These are phyloP conservation scores for Excoecaria cochinchinensis DNA, from an alignment of 345 rosid genomes.

Conservation along the genomic window DNA sequence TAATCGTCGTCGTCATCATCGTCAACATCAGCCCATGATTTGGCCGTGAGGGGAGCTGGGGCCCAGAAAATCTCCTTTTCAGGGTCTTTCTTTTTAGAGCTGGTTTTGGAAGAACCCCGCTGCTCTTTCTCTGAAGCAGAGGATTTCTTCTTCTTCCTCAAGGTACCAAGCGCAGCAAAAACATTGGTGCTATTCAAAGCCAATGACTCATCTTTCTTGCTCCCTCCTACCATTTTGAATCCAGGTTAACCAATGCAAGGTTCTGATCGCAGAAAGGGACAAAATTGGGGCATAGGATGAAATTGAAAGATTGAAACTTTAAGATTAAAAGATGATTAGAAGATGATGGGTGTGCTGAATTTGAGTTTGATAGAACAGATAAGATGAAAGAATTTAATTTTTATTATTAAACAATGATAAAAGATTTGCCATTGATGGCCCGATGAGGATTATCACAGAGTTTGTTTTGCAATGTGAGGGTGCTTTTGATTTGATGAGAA, in stretches of 20 bases:
- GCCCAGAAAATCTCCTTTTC: conserved; percentile 36
- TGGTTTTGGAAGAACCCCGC: conserved; percentile 18
- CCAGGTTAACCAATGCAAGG: background rate
- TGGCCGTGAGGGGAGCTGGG: conserved; percentile 34
- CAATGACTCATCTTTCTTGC: conserved; percentile 38
- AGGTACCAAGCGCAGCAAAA: conserved; percentile 47
- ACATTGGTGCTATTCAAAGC: conserved; percentile 42
- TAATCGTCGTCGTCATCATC: conserved; percentile 48
- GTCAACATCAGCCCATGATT: conserved; percentile 48
- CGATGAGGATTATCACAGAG: too few species aligned
- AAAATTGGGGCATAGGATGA: too few species aligned
- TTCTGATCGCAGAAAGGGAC: too few species aligned
- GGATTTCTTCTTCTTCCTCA: conserved; percentile 59
- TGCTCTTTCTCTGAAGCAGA: conserved; percentile 21
- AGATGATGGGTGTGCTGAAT: too few species aligned
- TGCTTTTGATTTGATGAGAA: too few species aligned
- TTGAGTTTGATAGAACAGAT: too few species aligned
- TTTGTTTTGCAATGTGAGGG: too few species aligned
- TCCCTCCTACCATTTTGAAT: conserved; percentile 38
- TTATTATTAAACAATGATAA: too few species aligned
- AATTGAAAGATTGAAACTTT: too few species aligned
- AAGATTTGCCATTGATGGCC: too few species aligned
- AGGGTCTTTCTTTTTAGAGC: conserved; percentile 16
- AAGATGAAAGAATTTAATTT: too few species aligned
- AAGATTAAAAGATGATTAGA: too few species aligned